Evolutionary conservation across 345 rosid genomes (phyloP), one percentile per base, ranked within the genome.

Genomic region (Barbarea vulgaris): DNA sequence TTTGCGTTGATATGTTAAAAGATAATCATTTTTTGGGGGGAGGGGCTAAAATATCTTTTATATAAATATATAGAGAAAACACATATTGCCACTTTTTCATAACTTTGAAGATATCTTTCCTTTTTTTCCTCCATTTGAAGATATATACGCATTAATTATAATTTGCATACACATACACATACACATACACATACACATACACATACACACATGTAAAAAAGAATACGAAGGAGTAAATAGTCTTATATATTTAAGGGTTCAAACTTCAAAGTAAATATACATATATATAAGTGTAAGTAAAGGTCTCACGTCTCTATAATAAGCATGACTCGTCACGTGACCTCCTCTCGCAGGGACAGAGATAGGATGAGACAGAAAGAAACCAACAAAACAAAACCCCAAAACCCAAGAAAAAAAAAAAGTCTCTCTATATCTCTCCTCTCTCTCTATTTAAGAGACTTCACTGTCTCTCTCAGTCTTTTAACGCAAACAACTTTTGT

Each of bases 271-370:
- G 74, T 42, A 57, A 34, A 36, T 25, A 14, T 13, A 31, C 6
- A 56, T 21, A 54, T 7, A 64, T 17, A 21, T 52, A 27, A 33
- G 3, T 59, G 46, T 41, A 33, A 7, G 47, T 66, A 77, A 72
- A 66, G 77, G 81, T 73, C 59, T 54, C 78, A 59, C 69, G 63
- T 82, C 78, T 78, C 70, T 75, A 79, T 80, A 64, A 56, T 37
- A 54, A 58, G 53, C 70, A 74, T 74, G 81, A 77, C 39, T 58
- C 72, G 76, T 84, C 94, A 89, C 91, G 94, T 89, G 94, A 87
- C 81, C 74, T 53, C 76, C 78, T 65, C 75, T 28, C 64, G 62
- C 57, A 72, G 82, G 46, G 76, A 73, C 61, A 81, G 80, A 62
- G 76, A 64, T 54, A 66, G 66, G 69, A 72, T 51, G 75, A 70